Conservation (phyloP, 106 monocot species). For the Dioscorea zingiberensis region DNA sequence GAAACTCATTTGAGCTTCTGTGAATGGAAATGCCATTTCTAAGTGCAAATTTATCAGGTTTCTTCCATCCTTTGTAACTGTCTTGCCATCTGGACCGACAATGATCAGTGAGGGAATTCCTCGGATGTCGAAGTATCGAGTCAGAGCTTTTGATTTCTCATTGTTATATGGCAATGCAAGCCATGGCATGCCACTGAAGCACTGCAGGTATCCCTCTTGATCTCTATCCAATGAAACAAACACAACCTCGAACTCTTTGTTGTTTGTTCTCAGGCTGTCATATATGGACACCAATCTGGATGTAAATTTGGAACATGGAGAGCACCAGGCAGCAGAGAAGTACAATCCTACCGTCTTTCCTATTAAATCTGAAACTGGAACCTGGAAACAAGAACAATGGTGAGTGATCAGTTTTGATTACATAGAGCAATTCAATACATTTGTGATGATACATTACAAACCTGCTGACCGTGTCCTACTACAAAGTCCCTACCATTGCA, state of each 20-base stretch:
- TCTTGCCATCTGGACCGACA: constrained; percentile 50
- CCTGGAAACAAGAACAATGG: constrained; percentile 28
- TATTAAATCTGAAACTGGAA: constrained; percentile 31
- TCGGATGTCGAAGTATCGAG: constrained; percentile 38
- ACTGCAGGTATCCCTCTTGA: constrained; percentile 22
- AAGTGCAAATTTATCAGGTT: constrained; percentile 42
- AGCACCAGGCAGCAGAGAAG: constrained; percentile 48
- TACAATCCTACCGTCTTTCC: constrained; percentile 58
- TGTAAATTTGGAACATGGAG: constrained; percentile 50
- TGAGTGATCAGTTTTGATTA: background rate
- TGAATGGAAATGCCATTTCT: constrained; percentile 52
- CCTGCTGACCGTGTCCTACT: constrained; percentile 22
- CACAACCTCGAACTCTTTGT: constrained; percentile 42
- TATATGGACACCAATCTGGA: constrained; percentile 30
- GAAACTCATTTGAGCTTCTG: constrained; percentile 14
- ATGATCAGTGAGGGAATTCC: constrained; percentile 37
- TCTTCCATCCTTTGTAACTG: constrained; percentile 36
- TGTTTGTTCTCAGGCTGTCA: constrained; percentile 28
- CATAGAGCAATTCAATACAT: constrained; percentile 3
- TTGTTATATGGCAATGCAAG: constrained; percentile 32
- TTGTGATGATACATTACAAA: constrained; percentile 7
- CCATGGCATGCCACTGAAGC: constrained; percentile 57
- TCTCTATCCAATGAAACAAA: constrained; percentile 52
- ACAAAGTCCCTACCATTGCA: constrained; percentile 30
- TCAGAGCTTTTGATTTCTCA: constrained; percentile 18